Percentiles rank a stretch among this genome's conserved stretches.
These are phyloP conservation scores for Helotiales sp. DNA, from an alignment of 2,329 filamentous ascomycete genomes.

Conservation along the genomic window DNA sequence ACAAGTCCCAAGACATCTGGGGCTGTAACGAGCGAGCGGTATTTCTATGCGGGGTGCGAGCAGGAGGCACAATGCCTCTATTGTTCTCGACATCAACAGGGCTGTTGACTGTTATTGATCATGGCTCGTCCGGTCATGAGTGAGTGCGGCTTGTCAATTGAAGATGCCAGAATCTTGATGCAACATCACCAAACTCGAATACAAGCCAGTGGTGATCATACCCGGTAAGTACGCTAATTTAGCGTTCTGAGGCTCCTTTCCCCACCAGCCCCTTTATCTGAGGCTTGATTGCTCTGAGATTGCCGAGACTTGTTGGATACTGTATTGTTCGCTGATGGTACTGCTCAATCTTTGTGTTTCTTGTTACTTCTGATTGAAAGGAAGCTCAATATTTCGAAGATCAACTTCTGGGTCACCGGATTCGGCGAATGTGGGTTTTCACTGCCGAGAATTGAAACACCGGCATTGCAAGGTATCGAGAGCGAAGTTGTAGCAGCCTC, in stretches of 20 bases:
- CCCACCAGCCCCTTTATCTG: neutral
- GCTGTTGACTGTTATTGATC: constrained; percentile 15
- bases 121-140: constrained; percentile 28
- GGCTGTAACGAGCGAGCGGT: constrained; percentile 18
- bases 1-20: constrained; percentile 77
- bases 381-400: no score
- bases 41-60: constrained; percentile 13
- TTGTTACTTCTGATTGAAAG: no score
- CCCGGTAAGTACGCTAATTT: neutral
- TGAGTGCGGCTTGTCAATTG: constrained; percentile 5
- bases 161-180: constrained; percentile 1
- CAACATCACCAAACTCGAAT: neutral
- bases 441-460: neutral
- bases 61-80: constrained; percentile 36
- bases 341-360: no score
- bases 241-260: neutral
- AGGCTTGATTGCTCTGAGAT: neutral
- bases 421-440: neutral
- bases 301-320: neutral
- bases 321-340: no score
- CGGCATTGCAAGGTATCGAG: neutral
- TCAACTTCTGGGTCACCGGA: neutral
- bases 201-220: neutral
- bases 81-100: constrained; percentile 35
- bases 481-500: neutral